Conservation (phyloP, 108 stramenopile species). For the Cyclostephanos tholiformis region DNA sequence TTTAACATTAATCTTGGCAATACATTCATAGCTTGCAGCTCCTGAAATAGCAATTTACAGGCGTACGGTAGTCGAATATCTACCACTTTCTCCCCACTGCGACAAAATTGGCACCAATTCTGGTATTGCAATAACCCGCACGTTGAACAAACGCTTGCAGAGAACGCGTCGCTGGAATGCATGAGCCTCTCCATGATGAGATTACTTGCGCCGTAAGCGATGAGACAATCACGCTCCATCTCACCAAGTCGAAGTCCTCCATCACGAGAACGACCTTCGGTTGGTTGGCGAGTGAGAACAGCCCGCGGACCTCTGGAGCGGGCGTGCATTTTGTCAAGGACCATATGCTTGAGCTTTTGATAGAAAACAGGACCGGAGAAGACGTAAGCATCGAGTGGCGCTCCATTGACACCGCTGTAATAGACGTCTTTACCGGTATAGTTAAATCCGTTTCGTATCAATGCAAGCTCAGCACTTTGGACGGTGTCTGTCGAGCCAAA, state of each 20-base stretch:
- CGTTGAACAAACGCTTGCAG: conserved; percentile 94
- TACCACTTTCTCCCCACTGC: conserved; percentile 90
- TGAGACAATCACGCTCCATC: conserved; percentile 98
- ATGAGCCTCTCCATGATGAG: conserved; percentile 99
- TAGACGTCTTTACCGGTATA: conserved; percentile 97
- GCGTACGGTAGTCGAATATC: conserved; percentile 97
- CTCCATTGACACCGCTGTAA: conserved; percentile 94
- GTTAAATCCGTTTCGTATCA: conserved; percentile 95
- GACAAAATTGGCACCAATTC: conserved; percentile 97
- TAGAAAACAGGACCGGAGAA: conserved; percentile 99
- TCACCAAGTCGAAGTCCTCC: conserved; percentile 99
- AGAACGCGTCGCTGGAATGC: conserved; percentile 98
- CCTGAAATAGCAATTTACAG: conserved; percentile 98
- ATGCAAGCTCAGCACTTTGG: conserved; percentile 77
- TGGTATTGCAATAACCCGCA: conserved; percentile 95
- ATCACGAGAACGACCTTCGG: conserved; percentile 98
- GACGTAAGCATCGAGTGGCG: conserved; percentile 92
- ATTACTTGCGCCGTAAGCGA: conserved; percentile 99
- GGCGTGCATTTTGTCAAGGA: conserved; percentile 99
- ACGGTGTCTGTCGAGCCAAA: conserved; percentile 93
- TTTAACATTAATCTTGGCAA: conserved; percentile 80
- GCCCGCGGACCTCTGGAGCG: conserved; percentile 97
- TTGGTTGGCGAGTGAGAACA: conserved; percentile 98
- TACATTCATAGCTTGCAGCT: conserved; percentile 98
- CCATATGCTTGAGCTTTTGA: conserved; percentile 99